Base-by-base conservation (phyloP, 106 monocot genomes). In the Alisma plantagoaquatica region DNA sequence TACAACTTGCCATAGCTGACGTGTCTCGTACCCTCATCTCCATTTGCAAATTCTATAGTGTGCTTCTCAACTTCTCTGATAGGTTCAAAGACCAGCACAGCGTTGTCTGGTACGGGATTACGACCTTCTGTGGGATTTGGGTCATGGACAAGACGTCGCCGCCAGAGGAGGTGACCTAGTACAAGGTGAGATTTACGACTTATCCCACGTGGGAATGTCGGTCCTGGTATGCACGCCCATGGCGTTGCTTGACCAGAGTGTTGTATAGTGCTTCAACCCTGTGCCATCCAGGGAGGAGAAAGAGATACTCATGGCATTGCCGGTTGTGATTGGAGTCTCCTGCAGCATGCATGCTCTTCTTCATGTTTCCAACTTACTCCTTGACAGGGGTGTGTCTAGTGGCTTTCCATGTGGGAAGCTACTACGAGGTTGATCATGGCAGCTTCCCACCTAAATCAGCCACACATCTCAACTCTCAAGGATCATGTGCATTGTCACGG, bases 1-100 rank as follows among this genome's bases (percentile, higher is more conserved):
- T n/a, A n/a, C n/a, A n/a, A n/a, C n/a, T n/a, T n/a, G n/a, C n/a
- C n/a, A n/a, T n/a, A n/a, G n/a, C n/a, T n/a, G n/a, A n/a, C n/a
- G n/a, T n/a, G n/a, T n/a, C n/a, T n/a, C n/a, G n/a, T n/a, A n/a
- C n/a, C n/a, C n/a, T n/a, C n/a, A n/a, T n/a, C n/a, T n/a, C n/a
- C n/a, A n/a, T n/a, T n/a, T n/a, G n/a, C n/a, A n/a, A n/a, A n/a
- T n/a, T n/a, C n/a, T n/a, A n/a, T n/a, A n/a, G n/a, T n/a, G n/a
- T n/a, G n/a, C n/a, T 71, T 29, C 70, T 70, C 41, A 66, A 70
- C 51, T 80, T 80, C 70, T 75, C 70, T 16, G 73, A 78, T 38
- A 63, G 70, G 57, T 80, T 70, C 46, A 49, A 75, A 15, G 74
- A 75, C 21, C 44, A 60, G 2, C 10, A 7, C 0, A 66, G 74